Evolutionary conservation across 305 asterid species (phyloP), one percentile per base, ranked within the genome.

Genomic region (Solanum chacoense): DNA sequence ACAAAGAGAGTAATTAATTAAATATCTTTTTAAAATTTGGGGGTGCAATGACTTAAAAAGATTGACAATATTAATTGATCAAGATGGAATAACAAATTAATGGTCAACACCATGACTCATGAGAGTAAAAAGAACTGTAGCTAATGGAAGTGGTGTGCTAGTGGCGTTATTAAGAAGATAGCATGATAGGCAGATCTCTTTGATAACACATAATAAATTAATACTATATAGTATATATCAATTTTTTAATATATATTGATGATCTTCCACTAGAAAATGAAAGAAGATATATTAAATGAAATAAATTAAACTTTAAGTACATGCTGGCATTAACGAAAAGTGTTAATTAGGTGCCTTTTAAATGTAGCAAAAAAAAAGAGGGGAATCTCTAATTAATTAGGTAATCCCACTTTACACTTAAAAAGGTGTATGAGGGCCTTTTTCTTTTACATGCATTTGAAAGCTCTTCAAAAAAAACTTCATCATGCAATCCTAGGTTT

Each of bases 401-500:
- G 86, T 45, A 45, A 45, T 45, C 38, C 37, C 72, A 45, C 72
- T 45, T 40, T 81, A 32, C 86, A 10, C 40, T 81, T 81, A 29
- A 81, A 50, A 45, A 29, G 37, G 72, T 10, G 0, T 45, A 12
- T 1, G 5, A 20, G 29, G 38, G 29, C 18, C 38, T 81, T 81
- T 81, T 40, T 40, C 37, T 81, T 45, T 81, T 42, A 45, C 8
- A 29, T 81, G 28, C 40, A 81, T 81, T 2, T 29, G 20, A 81
- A 81, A 45, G 28, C 1, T 45, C 26, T 28, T 45, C 11, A 22
- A 2, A 35, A 35, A 3, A n/a, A 8, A n/a, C 32, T 78, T 26
- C 84, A 76, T 36, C 83, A 37, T 42, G 86, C 69, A 81, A 29
- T 81, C 86, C 86, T 81, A 81, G 72, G 86, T 45, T 81, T 80